These are phyloP conservation scores for Suillus variegatus DNA, from an alignment of 768 basidiomycete species.

Conservation along the genomic window DNA sequence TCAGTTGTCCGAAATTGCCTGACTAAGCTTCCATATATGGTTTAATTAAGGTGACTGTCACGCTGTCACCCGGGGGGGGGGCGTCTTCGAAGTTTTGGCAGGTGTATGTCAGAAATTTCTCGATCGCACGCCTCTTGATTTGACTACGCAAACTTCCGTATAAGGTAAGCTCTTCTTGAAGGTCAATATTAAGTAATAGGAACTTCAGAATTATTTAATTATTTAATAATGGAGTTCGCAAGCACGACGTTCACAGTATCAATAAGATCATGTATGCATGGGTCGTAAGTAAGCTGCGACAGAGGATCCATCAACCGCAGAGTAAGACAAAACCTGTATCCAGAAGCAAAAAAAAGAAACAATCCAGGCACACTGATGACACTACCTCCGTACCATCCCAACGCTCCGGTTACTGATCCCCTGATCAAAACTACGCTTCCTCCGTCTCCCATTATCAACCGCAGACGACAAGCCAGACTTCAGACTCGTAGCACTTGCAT, in stretches of 20 bases:
- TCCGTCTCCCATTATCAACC: conserved; percentile 50
- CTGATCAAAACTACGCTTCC: conserved; percentile 36
- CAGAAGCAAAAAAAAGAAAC: background rate
- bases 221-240: too few relatives aligned
- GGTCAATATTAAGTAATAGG: too few relatives aligned
- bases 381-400: conserved; percentile 49
- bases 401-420: conserved; percentile 52
- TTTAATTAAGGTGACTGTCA: too few relatives aligned
- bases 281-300: background rate
- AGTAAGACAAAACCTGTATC: background rate
- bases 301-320: background rate
- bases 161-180: too few relatives aligned
- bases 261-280: background rate
- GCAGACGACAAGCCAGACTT: conserved; percentile 31
- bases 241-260: background rate
- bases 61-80: too few relatives aligned
- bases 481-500: conserved; percentile 44
- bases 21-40: too few relatives aligned
- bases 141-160: too few relatives aligned
- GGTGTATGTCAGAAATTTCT: too few relatives aligned
- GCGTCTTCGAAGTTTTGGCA: too few relatives aligned
- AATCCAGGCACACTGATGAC: background rate
- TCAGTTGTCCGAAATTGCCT: too few relatives aligned
- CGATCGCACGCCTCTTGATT: too few relatives aligned
- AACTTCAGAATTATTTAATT: too few relatives aligned